Evolutionary conservation across 2,329 filamentous ascomycete species (phyloP).

Genomic region (Xylariaceae sp.): DNA sequence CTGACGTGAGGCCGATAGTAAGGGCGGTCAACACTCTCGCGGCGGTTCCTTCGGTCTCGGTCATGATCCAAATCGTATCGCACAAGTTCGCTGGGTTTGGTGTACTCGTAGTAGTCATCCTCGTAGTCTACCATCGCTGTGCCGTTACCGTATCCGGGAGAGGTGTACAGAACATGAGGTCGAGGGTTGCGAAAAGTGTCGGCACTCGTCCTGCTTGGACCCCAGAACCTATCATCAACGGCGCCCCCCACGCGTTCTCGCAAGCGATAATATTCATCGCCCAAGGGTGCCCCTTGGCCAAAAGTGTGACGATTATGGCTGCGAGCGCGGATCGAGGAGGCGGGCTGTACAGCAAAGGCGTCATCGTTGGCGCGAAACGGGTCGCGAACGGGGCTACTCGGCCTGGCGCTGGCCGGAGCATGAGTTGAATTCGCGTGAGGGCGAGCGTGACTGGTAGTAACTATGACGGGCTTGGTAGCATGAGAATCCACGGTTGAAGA

Average conservation of each 20-base stretch:
- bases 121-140: conserved; percentile 45
- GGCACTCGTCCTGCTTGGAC: conserved; percentile 32
- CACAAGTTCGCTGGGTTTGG: conserved; percentile 56
- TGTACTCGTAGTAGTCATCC: conserved; percentile 58
- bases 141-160: conserved; percentile 34
- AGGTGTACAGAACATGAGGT: conserved; percentile 42
- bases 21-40: conserved; percentile 51
- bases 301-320: conserved; percentile 39
- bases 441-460: conserved; percentile 47
- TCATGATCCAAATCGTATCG: conserved; percentile 56
- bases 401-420: conserved; percentile 33
- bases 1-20: conserved; percentile 54
- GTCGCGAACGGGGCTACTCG: conserved; percentile 47
- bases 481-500: conserved; percentile 48
- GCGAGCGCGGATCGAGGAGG: conserved; percentile 50
- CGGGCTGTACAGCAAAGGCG: conserved; percentile 48
- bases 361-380: conserved; percentile 50
- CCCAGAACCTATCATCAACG: conserved; percentile 39
- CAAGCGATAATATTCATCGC: conserved; percentile 48
- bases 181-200: conserved; percentile 46
- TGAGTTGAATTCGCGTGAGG: conserved; percentile 39
- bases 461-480: conserved; percentile 48
- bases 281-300: conserved; percentile 44
- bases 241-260: conserved; percentile 40
- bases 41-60: conserved; percentile 38